Evolutionary conservation across 108 stramenopile species (phyloP).

Genomic region (Skeletonema tropicum): DNA sequence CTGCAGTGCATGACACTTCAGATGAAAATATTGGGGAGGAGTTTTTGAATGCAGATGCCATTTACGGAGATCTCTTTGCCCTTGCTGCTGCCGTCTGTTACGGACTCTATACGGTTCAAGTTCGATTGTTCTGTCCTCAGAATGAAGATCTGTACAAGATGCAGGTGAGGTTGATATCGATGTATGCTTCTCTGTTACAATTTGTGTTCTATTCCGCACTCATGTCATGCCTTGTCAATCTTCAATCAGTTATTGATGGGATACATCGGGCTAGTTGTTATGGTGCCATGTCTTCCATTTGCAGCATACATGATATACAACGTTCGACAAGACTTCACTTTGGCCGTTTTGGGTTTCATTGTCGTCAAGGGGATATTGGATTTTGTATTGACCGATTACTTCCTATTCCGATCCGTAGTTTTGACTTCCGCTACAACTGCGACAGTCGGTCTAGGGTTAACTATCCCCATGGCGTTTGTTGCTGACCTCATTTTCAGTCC

Average conservation of each 20-base stretch:
- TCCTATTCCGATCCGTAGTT: constrained; percentile 32
- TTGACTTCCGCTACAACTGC: constrained; percentile 31
- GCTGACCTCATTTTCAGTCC: constrained; percentile 12
- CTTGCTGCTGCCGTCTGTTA: constrained; percentile 30
- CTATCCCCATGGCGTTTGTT: constrained; percentile 42
- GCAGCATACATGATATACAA: constrained; percentile 1
- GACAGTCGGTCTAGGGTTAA: constrained; percentile 34
- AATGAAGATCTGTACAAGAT: constrained; percentile 40
- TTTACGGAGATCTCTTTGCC: constrained; percentile 30
- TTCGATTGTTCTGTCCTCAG: constrained; percentile 30
- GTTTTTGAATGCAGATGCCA: neutral
- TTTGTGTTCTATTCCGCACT: neutral
- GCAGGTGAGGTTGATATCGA: neutral
- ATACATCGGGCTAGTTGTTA: constrained; percentile 23
- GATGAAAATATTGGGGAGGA: constrained; percentile 19
- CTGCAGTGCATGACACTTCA: constrained; percentile 24
- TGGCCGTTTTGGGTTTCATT: constrained; percentile 5
- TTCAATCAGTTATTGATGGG: constrained; percentile 30
- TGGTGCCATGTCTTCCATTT: constrained; percentile 21
- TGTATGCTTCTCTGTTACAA: neutral
- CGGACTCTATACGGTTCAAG: constrained; percentile 41
- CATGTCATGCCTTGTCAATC: neutral
- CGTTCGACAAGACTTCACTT: constrained; percentile 7
- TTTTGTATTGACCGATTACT: constrained; percentile 34
- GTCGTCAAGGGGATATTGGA: constrained; percentile 28